phyloP scores from a whole-genome alignment of 805 yeast genomes.

The Lipomyces kockii region DNA sequence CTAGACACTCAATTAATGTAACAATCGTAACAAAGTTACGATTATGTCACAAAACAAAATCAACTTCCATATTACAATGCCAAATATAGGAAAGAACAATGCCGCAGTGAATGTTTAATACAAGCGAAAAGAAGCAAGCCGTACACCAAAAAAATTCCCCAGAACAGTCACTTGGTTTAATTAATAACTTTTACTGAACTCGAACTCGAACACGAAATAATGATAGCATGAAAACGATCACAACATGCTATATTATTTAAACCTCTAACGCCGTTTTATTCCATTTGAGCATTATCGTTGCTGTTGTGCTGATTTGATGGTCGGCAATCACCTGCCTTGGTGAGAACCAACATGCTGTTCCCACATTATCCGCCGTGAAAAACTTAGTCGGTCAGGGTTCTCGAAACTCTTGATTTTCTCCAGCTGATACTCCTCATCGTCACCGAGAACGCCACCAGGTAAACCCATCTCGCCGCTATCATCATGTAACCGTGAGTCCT shows the following conservation, averaged over 20 bases:
- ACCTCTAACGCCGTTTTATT: background rate
- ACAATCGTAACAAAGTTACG: background rate
- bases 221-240: background rate
- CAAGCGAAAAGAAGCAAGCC: background rate
- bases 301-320: background rate
- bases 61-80: background rate
- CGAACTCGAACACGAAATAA: background rate
- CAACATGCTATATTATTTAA: background rate
- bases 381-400: slow-evolving; percentile 31
- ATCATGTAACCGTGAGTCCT: slow-evolving; percentile 9
- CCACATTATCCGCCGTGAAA: slow-evolving; percentile 34
- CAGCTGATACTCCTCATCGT: slow-evolving; percentile 29
- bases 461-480: slow-evolving; percentile 31
- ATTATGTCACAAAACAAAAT: background rate
- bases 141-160: background rate
- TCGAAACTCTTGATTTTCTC: slow-evolving; percentile 25
- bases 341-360: slow-evolving; percentile 33
- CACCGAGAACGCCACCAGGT: slow-evolving; percentile 25
- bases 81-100: background rate
- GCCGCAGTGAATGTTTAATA: background rate
- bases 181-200: background rate
- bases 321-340: background rate
- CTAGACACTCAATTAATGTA: background rate
- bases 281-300: background rate
- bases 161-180: background rate